Evolutionary conservation across 1,284 basidiomycete genomes (phyloP).

Genomic region (Ustilago cynodontis): DNA sequence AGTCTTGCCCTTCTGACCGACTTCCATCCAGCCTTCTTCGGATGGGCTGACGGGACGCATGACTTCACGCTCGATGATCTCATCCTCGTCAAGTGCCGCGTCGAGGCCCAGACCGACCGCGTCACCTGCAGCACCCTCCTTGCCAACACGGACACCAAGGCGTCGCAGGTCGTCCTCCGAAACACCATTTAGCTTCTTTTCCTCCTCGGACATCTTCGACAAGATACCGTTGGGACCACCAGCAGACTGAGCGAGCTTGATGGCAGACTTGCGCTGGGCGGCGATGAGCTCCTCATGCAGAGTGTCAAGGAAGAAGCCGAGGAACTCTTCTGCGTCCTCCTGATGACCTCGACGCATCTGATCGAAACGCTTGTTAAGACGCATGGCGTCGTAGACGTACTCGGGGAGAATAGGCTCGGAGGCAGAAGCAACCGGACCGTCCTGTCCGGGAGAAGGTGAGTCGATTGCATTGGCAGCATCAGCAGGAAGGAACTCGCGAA

Average conservation of each 20-base stretch:
- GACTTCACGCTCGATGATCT: slow-evolving; percentile 73
- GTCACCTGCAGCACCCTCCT: slow-evolving; percentile 20
- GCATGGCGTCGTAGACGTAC: slow-evolving; percentile 94
- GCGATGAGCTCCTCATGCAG: slow-evolving; percentile 90
- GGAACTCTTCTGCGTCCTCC: slow-evolving; percentile 97
- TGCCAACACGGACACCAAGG: slow-evolving; percentile 33
- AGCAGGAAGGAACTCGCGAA: slow-evolving; percentile 78
- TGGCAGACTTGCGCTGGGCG: slow-evolving; percentile 73
- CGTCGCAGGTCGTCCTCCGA: slow-evolving; percentile 41
- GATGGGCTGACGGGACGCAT: slow-evolving; percentile 61
- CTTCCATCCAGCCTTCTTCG: slow-evolving; percentile 82
- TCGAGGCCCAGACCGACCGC: slow-evolving; percentile 26
- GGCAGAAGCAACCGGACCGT: slow-evolving; percentile 31
- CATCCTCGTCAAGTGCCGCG: slow-evolving; percentile 69
- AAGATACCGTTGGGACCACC: slow-evolving; percentile 40
- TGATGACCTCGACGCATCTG: slow-evolving; percentile 93
- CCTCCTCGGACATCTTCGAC: slow-evolving; percentile 42
- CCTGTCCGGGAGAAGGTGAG: slow-evolving; percentile 15
- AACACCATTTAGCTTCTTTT: slow-evolving; percentile 50
- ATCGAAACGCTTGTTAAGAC: slow-evolving; percentile 92
- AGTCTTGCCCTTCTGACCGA: slow-evolving; percentile 87
- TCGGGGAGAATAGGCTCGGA: slow-evolving; percentile 82
- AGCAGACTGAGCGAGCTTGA: slow-evolving; percentile 68
- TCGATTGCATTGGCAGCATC: slow-evolving; percentile 40
- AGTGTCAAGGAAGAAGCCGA: slow-evolving; percentile 96